Conservation (phyloP, 768 basidiomycete species). For the Trametes villosa region DNA sequence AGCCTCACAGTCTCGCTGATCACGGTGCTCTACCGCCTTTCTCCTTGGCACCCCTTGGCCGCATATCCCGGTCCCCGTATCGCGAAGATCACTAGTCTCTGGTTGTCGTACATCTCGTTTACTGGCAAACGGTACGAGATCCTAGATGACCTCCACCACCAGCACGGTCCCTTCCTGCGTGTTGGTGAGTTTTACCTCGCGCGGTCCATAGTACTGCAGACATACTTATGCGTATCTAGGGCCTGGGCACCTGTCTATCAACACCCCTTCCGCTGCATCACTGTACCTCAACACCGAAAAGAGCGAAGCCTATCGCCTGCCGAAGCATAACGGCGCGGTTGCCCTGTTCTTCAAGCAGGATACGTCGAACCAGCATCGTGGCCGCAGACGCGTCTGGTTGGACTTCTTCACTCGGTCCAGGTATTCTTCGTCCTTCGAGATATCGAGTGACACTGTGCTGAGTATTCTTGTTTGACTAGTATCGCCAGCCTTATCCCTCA, state of each 20-base stretch:
- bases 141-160: constrained; percentile 6
- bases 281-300: constrained; percentile 36
- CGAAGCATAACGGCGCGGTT: constrained; percentile 19
- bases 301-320: constrained; percentile 33
- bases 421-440: constrained; percentile 19
- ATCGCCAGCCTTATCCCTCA: neutral
- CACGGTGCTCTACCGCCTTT: constrained; percentile 20
- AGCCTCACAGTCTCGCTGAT: neutral
- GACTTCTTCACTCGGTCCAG: constrained; percentile 31
- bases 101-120: constrained; percentile 5
- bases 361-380: constrained; percentile 29
- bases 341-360: constrained; percentile 37
- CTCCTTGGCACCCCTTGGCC: constrained; percentile 23
- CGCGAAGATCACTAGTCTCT: constrained; percentile 11
- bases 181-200: neutral
- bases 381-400: constrained; percentile 34
- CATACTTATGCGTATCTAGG: neutral
- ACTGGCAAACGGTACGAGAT: constrained; percentile 7
- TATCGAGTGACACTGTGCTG: too few species aligned
- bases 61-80: constrained; percentile 17
- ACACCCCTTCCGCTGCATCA: constrained; percentile 29
- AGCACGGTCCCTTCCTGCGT: constrained; percentile 21
- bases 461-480: neutral
- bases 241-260: constrained; percentile 32
- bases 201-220: neutral